Conservation (phyloP, 2,329 filamentous ascomycete species). For the Arthrobotrys pseudoclavata region DNA sequence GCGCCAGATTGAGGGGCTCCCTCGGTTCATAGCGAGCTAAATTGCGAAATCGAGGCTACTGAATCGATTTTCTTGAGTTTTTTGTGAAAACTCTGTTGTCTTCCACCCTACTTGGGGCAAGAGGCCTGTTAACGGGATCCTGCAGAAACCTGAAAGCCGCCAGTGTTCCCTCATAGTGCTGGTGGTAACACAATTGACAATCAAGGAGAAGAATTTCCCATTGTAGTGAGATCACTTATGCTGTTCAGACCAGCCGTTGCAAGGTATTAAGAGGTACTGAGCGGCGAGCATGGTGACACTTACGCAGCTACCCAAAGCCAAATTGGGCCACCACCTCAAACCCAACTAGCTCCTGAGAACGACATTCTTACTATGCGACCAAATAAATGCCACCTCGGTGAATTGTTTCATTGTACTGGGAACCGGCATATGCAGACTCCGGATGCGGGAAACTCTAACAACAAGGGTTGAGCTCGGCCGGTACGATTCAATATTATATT, state of each 20-base stretch:
- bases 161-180: not conserved
- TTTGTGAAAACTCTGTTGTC: not conserved
- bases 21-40: not conserved
- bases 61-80: not conserved
- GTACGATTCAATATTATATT: not conserved
- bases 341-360: not conserved
- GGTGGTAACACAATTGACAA: not conserved
- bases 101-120: no score
- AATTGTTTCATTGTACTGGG: conserved; percentile 9
- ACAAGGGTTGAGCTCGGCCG: not conserved
- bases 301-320: not conserved
- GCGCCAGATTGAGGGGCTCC: no score
- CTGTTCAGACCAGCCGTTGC: not conserved
- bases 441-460: conserved; percentile 12
- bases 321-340: not conserved
- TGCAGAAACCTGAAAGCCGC: not conserved
- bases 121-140: not conserved
- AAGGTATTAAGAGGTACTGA: not conserved
- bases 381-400: not conserved
- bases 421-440: conserved; percentile 19
- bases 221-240: not conserved
- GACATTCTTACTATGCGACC: not conserved
- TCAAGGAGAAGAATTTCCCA: not conserved
- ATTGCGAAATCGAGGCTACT: not conserved
- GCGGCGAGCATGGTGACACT: not conserved